Evolutionary conservation across 176 grass and related monocot genomes (phyloP), one percentile per base, ranked within the genome.

Genomic region (Oryza longistaminata): DNA sequence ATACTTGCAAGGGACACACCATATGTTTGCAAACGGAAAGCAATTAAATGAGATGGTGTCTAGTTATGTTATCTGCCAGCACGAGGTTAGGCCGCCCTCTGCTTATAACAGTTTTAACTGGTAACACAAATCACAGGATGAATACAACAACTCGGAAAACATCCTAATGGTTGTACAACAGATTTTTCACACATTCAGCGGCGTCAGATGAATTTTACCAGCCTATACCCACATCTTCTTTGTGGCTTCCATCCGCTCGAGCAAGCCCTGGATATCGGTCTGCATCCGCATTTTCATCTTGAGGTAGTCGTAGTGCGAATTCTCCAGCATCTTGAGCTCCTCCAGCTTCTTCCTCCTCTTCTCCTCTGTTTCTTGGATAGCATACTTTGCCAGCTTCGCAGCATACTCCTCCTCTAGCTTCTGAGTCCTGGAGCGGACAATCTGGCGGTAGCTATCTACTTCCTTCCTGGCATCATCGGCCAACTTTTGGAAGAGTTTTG

Each of bases 271-370:
- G 17, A 99, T 99, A 60, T 99, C 97, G 4, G 90, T 94, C 83
- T 99, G 97, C 97, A 99, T 99, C 79, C 93, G 71, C 90, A 99
- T 77, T 81, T 96, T 99, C 97, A 99, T 99, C 73, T 96, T 99
- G 71, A 92, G 90, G 86, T 96, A 99, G 82, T 99, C 97, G 6
- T 89, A 89, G 81, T 94, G 88, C 2, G 93, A 91, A 71, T 96
- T 94, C 81, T 99, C 97, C 0, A 99, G 90, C 76, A 88, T 68
- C 85, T 96, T 99, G 45, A 96, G 88, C 87, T 99, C 97, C 73
- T 99, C 97, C 3, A 99, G 16, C 86, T 96, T 99, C 93, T 96
- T 99, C 71, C 90, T 92, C 60, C 90, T 76, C 88, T 85, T 96
- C 88, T 99, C 97, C 66, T 96, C 90, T 0, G 84, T 89, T 82